These are phyloP conservation scores for Alternaria arbusti DNA, from an alignment of 2,329 filamentous ascomycete genomes.

Conservation along the genomic window DNA sequence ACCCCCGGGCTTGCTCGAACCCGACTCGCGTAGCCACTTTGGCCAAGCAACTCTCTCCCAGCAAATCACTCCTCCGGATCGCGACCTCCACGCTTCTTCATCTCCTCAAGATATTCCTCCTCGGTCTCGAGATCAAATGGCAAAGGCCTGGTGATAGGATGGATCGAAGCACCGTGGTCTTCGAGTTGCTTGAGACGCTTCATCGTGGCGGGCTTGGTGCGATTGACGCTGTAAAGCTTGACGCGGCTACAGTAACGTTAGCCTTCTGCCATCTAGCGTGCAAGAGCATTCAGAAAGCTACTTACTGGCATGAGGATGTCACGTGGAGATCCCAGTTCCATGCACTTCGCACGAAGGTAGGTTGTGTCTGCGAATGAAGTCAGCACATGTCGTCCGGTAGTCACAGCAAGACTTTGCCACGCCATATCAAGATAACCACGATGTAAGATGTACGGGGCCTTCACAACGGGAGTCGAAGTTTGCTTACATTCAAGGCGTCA, in stretches of 20 bases:
- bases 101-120: constrained; percentile 57
- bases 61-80: constrained; percentile 51
- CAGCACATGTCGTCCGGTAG: constrained; percentile 2
- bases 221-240: constrained; percentile 68
- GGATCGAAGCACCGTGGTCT: constrained; percentile 54
- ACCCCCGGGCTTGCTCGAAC: no score
- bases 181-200: constrained; percentile 61
- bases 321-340: constrained; percentile 72
- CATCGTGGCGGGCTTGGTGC: constrained; percentile 55
- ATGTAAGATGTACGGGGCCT: background rate
- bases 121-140: constrained; percentile 58
- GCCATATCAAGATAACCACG: background rate
- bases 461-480: background rate
- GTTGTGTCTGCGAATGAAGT: constrained; percentile 46
- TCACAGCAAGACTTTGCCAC: background rate
- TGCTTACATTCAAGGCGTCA: constrained; percentile 51
- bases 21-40: background rate
- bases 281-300: background rate
- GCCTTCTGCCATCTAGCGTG: background rate
- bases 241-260: constrained; percentile 5
- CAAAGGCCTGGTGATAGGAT: constrained; percentile 62
- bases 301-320: constrained; percentile 64
- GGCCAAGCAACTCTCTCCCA: background rate
- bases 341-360: constrained; percentile 51
- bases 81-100: constrained; percentile 49